A percentile compares a stretch with the other conserved stretches of the same genome.
phyloP scores from a whole-genome alignment of 192 early-diverging fungal species.

The Coemansia sp. region DNA sequence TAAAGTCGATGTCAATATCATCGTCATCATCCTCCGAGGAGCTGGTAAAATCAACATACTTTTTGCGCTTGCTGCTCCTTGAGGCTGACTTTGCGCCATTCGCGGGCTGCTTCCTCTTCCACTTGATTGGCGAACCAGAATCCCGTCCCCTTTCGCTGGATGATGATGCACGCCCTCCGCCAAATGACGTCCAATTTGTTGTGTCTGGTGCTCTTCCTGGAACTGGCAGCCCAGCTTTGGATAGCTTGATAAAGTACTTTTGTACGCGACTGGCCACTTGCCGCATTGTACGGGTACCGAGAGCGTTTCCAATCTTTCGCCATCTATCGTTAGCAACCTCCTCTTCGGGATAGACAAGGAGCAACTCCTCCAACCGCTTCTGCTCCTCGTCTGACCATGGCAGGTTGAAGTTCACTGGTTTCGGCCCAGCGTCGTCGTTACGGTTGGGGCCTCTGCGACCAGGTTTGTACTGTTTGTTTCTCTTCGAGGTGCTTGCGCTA shows the following conservation, averaged over 20 bases:
- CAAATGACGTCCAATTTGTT: constrained; percentile 31
- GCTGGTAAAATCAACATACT: constrained; percentile 47
- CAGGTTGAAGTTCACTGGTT: constrained; percentile 63
- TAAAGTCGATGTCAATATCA: constrained; percentile 19
- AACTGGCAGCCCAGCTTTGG: constrained; percentile 70
- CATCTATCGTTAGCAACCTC: constrained; percentile 68
- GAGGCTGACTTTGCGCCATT: constrained; percentile 5
- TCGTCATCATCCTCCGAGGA: constrained; percentile 29
- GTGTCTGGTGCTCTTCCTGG: constrained; percentile 67
- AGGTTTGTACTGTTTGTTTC: not conserved
- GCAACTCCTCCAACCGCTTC: constrained; percentile 59
- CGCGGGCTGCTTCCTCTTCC: constrained; percentile 29
- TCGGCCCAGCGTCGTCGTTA: constrained; percentile 34
- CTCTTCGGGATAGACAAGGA: constrained; percentile 70
- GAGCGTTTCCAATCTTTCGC: constrained; percentile 70
- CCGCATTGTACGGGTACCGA: constrained; percentile 70
- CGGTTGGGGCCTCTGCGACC: constrained; percentile 15
- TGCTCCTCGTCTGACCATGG: constrained; percentile 77
- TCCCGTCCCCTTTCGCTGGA: not conserved
- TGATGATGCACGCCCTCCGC: constrained; percentile 10
- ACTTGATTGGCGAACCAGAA: constrained; percentile 7
- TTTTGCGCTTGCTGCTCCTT: constrained; percentile 13
- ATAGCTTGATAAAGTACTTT: constrained; percentile 80
- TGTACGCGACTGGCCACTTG: constrained; percentile 79
- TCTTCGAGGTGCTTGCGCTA: not conserved